Base-by-base conservation (phyloP, 2,329 filamentous ascomycete genomes). In the Xylariaceae sp. region DNA sequence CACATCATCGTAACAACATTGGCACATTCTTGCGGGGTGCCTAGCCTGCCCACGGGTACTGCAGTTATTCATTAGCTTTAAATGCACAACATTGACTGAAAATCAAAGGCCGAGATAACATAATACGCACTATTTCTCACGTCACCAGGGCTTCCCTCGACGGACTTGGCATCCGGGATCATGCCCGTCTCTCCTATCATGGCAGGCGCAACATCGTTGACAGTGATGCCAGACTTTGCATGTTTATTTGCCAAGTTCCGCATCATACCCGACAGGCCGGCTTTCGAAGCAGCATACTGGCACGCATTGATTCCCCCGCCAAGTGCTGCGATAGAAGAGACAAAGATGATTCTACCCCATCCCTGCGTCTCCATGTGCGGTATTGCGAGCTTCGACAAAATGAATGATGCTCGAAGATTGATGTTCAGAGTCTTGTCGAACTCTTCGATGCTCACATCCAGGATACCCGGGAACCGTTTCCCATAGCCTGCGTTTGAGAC, bases 151-250 rank as follows among this genome's bases (percentile, higher is more conserved):
- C 79, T 80, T 17, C 78, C 76, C 59, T 69, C 69, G 14, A 77
- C 68, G 13, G 63, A 65, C 55, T 80, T 75, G 39, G 78, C 78
- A 54, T 81, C 75, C 2, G 81, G 80, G 40, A 86, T 82, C 81
- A 86, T 81, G 1, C 80, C 80, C 2, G 80, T 84, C 18, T 80
- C 78, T 4, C 82, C 83, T 57, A 87, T 86, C 82, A 87, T 86
- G 2, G 83, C 84, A 0, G 84, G 84, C 3, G 82, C 81, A n/a
- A 87, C 81, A 56, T 86, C 83, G 53, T 87, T 87, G 51, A 86
- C 81, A 13, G 82, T 84, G 59, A 87, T 83, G 31, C 83, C 82
- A 59, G 75, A 76, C 50, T 77, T 74, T 2, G 81, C 83, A 18
- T 86, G 74, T 42, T 81, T 80, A 1, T 73, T 76, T 1, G 83